phyloP scores from a whole-genome alignment of 2,329 filamentous ascomycete species.

The Cladosporium sp. region DNA sequence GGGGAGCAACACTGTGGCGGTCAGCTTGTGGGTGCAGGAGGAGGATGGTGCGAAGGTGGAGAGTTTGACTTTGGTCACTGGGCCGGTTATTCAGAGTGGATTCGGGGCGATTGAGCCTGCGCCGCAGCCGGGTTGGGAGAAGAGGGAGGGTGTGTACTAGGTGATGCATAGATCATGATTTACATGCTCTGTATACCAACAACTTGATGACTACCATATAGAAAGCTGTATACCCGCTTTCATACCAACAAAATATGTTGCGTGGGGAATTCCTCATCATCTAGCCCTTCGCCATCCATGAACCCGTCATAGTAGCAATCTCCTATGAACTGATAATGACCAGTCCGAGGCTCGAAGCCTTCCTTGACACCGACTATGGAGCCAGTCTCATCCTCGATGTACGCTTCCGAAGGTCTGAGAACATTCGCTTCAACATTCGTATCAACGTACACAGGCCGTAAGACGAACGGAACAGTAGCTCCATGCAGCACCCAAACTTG shows the following conservation, averaged over 20 bases:
- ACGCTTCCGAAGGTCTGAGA: neutral
- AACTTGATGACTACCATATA: neutral
- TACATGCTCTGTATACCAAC: neutral
- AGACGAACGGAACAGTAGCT: neutral
- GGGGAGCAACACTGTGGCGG: slow-evolving; percentile 67
- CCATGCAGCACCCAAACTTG: neutral
- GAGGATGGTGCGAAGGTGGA: slow-evolving; percentile 57
- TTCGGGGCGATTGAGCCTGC: slow-evolving; percentile 34
- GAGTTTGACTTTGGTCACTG: slow-evolving; percentile 35
- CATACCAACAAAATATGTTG: no score
- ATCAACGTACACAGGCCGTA: neutral
- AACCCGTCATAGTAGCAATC: neutral
- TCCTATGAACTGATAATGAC: neutral
- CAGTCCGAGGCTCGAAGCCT: neutral
- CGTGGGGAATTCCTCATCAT: neutral
- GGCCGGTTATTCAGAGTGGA: slow-evolving; percentile 35
- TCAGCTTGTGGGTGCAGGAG: slow-evolving; percentile 69
- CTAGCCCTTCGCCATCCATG: neutral
- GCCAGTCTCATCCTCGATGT: neutral
- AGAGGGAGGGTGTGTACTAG: slow-evolving; percentile 36
- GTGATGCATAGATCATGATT: neutral
- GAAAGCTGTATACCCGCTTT: no score
- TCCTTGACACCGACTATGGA: neutral
- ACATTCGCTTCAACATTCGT: neutral
- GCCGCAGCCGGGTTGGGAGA: slow-evolving; percentile 33